A percentile compares a stretch with the other conserved stretches of the same genome.
Conservation (phyloP, 1,284 basidiomycete genomes). For the Agaricales sp. region DNA sequence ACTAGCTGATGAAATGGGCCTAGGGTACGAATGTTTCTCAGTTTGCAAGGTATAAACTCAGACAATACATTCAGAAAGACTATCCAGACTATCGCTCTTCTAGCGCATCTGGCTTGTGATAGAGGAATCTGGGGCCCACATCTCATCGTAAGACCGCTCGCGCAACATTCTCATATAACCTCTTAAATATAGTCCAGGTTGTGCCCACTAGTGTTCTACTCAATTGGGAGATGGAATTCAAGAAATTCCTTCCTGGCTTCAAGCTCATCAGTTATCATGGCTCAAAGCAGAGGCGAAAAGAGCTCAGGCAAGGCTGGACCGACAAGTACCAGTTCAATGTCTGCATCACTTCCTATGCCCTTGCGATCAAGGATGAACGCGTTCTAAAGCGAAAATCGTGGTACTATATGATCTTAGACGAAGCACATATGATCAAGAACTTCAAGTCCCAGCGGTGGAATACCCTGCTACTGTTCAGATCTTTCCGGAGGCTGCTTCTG, state of each 20-base stretch:
- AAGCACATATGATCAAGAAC: conserved; percentile 99
- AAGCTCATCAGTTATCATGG: conserved; percentile 90
- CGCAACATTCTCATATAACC: neutral
- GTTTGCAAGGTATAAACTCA: conserved; percentile 7
- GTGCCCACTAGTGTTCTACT: conserved; percentile 92
- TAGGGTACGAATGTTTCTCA: conserved; percentile 53
- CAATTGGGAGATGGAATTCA: conserved; percentile 99
- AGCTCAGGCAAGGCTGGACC: conserved; percentile 90
- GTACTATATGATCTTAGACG: conserved; percentile 96
- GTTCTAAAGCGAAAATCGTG: conserved; percentile 93
- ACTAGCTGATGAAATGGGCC: conserved; percentile 86
- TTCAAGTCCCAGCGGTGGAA: conserved; percentile 96
- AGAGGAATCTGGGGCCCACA: conserved; percentile 96
- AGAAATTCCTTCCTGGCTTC: conserved; percentile 95
- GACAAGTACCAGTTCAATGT: conserved; percentile 92
- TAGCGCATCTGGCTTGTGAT: conserved; percentile 92
- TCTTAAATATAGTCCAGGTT: conserved; percentile 32
- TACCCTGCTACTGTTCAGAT: conserved; percentile 88
- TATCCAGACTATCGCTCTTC: conserved; percentile 89
- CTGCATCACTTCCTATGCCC: conserved; percentile 91
- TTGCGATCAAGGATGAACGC: conserved; percentile 87
- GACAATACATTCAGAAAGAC: conserved; percentile 62
- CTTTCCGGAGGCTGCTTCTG: conserved; percentile 78
- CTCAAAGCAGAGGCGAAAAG: conserved; percentile 84
- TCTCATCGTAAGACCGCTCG: conserved; percentile 60